Evolutionary conservation across 106 monocot species (phyloP).

Genomic region (Phalaenopsis aphrodite): DNA sequence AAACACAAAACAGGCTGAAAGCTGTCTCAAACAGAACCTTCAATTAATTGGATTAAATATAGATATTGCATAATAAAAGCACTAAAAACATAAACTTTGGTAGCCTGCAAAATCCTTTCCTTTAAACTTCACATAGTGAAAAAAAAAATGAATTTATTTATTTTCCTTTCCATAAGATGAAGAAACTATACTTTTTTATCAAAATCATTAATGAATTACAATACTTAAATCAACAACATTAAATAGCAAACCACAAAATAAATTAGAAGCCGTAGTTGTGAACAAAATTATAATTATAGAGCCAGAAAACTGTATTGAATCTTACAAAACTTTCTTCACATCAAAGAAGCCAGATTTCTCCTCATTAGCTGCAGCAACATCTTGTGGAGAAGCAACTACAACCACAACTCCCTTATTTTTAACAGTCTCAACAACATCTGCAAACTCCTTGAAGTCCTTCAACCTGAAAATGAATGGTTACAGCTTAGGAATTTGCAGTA

Average conservation of each 20-base stretch:
- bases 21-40: not conserved
- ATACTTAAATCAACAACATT: not conserved
- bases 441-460: slow-evolving; percentile 96
- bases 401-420: slow-evolving; percentile 78
- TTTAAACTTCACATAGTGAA: too few relatives aligned
- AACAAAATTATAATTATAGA: not conserved
- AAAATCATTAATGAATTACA: not conserved
- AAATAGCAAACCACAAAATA: not conserved
- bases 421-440: slow-evolving; percentile 70
- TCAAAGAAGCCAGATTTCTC: slow-evolving; percentile 58
- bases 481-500: not conserved
- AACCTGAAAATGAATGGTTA: slow-evolving; percentile 26
- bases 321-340: slow-evolving; percentile 79
- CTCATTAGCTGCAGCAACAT: slow-evolving; percentile 60
- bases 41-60: too few relatives aligned
- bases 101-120: not conserved
- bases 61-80: too few relatives aligned
- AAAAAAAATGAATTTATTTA: not conserved
- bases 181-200: not conserved
- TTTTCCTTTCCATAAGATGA: not conserved
- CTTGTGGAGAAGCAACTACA: slow-evolving; percentile 85
- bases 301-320: too few relatives aligned
- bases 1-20: not conserved
- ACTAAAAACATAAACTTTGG: not conserved
- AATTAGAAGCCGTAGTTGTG: not conserved